Percentiles rank a stretch among this genome's conserved stretches.
phyloP scores from a whole-genome alignment of 192 early-diverging fungal genomes.

The Backusella circina region DNA sequence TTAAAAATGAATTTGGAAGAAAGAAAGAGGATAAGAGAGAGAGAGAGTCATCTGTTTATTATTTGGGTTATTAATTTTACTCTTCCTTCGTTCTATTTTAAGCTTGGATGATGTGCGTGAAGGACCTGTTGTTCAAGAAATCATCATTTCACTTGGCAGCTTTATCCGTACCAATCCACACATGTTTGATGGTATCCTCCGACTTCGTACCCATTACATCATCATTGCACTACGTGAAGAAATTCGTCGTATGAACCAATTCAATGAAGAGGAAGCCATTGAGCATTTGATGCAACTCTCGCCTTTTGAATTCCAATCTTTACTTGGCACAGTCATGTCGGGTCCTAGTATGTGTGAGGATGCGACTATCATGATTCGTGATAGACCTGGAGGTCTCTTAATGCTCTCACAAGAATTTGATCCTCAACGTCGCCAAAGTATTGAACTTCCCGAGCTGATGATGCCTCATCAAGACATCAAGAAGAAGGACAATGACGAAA shows the following conservation, averaged over 20 bases:
- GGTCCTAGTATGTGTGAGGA: slow-evolving; percentile 49
- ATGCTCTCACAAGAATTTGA: slow-evolving; percentile 25
- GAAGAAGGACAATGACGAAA: not conserved
- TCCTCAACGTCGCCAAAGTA: not conserved
- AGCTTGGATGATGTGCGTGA: slow-evolving; percentile 74
- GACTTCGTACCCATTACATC: slow-evolving; percentile 77
- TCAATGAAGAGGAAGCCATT: slow-evolving; percentile 75
- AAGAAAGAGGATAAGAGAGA: no score
- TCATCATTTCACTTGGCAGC: slow-evolving; percentile 75
- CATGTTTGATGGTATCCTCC: slow-evolving; percentile 81
- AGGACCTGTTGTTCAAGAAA: slow-evolving; percentile 79
- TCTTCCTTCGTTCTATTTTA: no score
- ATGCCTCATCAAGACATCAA: not conserved
- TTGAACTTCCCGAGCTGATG: not conserved
- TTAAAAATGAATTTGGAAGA: no score
- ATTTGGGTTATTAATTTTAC: not conserved
- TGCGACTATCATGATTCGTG: slow-evolving; percentile 38
- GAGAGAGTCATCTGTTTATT: not conserved
- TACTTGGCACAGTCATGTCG: slow-evolving; percentile 70
- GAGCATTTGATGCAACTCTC: slow-evolving; percentile 79
- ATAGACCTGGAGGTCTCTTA: slow-evolving; percentile 36
- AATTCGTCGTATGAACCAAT: slow-evolving; percentile 67
- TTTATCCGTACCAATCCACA: slow-evolving; percentile 62
- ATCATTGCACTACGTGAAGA: slow-evolving; percentile 87
- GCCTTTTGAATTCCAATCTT: slow-evolving; percentile 75